Evolutionary conservation across 805 yeast genomes (phyloP), one percentile per base, ranked within the genome.

Genomic region (Candida pseudofarinosa): DNA sequence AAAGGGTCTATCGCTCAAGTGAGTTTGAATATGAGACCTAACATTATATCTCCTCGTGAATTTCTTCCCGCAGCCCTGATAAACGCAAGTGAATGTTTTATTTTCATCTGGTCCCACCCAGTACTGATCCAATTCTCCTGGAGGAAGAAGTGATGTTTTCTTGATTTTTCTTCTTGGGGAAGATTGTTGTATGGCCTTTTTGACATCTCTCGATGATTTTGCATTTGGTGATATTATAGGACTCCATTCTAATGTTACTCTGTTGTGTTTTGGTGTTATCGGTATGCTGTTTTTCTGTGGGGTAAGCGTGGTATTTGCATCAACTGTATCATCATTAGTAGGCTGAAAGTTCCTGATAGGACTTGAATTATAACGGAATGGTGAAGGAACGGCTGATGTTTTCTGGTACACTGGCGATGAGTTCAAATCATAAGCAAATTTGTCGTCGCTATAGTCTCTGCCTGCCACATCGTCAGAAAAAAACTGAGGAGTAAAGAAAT

Each of bases 11-110:
- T 95, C 99, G 59, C 91, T 83, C 39, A 93, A 66, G 70, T 93
- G 99, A 0, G 99, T 93, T 60, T 93, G 99, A 43, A 93, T 90
- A 62, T 93, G 99, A 0, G 97, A 88, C 48, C 98, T 72, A 10
- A 88, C 88, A 56, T 93, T 93, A 63, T 95, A 95, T 37, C 96
- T 74, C 56, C 99, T 74, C 5, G 89, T 81, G 64, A 93, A 91
- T 42, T 76, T 68, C 64, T 93, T 89, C 7, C 86, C 85, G 65
- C 99, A 93, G 42, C 74, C 73, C 13, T 84, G 77, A 62, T 73
- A 91, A 45, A 77, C 73, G 63, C 99, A 93, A 31, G 81, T 74
- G 65, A 76, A 95, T 23, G 76, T 70, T 46, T 83, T 85, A 38
- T 84, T 78, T 23, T 69, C 77, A 50, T 85, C 84, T 4, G 96